These are phyloP conservation scores for Pachyrhizus erosus DNA, from an alignment of 306 rosid species.

Conservation along the genomic window DNA sequence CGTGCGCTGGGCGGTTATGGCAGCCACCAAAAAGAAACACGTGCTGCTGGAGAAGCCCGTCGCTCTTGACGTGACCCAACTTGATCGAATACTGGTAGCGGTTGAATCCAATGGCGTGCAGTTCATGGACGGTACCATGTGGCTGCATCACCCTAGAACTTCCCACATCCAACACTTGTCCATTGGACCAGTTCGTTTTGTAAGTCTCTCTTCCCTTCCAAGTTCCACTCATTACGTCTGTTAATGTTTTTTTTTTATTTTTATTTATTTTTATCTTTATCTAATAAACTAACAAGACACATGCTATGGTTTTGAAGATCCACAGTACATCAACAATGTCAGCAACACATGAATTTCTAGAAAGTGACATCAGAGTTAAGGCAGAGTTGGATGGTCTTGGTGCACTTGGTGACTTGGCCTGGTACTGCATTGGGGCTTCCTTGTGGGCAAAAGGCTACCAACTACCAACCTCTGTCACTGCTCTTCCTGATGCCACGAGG, in stretches of 20 bases:
- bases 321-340: conserved; percentile 69
- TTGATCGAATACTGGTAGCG: conserved; percentile 71
- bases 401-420: conserved; percentile 72
- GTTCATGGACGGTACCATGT: conserved; percentile 87
- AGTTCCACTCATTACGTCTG: too few relatives aligned
- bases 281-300: too few relatives aligned
- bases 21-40: conserved; percentile 80
- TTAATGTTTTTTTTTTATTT: too few relatives aligned
- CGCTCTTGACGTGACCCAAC: conserved; percentile 65
- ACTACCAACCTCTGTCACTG: conserved; percentile 59
- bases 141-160: conserved; percentile 91
- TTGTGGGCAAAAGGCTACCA: conserved; percentile 75
- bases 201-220: conserved; percentile 53
- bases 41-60: conserved; percentile 79
- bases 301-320: conserved; percentile 62
- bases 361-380: conserved; percentile 67
- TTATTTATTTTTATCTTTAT: too few relatives aligned
- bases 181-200: conserved; percentile 56
- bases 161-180: conserved; percentile 58
- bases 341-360: conserved; percentile 53
- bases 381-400: conserved; percentile 78
- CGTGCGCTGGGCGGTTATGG: conserved; percentile 68
- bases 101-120: conserved; percentile 74
- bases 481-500: conserved; percentile 58
- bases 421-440: conserved; percentile 83